Evolutionary conservation across 345 rosid genomes (phyloP), one percentile per base, ranked within the genome.

Genomic region (Lepidium aucheri): DNA sequence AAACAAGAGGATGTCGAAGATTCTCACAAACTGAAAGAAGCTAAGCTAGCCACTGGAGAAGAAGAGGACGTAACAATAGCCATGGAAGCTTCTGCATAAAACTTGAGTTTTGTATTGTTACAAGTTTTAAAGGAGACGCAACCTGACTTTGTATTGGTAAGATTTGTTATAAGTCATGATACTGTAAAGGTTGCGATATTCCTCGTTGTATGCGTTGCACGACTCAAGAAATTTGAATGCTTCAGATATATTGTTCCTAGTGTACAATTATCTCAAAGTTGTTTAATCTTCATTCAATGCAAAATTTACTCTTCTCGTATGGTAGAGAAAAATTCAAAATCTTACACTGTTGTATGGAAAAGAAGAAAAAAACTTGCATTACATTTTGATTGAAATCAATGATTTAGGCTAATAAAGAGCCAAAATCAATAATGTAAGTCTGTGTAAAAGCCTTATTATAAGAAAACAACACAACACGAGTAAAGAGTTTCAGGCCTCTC

Each of bases 1-100:
- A 79, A 75, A 44, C 79, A 81, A 72, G 85, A 80, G 49, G 85
- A 85, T 63, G 64, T 39, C 1, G 53, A 41, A 22, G 71, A 62
- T 67, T 65, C 74, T 49, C 39, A 53, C 3, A 54, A 63, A 13
- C 39, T 53, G 69, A 53, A 75, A 46, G 85, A 69, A 53, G 58
- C 43, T 39, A 63, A 63, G 35, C 22, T 35, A 13, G 43, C 56
- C 15, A 11, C 11, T 49, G 74, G 65, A 60, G 83, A 65, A 56
- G 77, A 55, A 24, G 65, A 63, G 70, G 73, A 72, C 33, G 52
- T 38, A 60, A 67, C 57, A 38, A 52, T 60, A 73, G 54, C 60
- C 59, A 68, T 57, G 69, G 45, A 56, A 56, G 70, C 75, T 68
- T 65, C 77, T 54, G 47, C 47, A 15, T 65, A 46, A 57, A 49